phyloP scores from a whole-genome alignment of 2,329 filamentous ascomycete genomes.

The Calonectria montana region DNA sequence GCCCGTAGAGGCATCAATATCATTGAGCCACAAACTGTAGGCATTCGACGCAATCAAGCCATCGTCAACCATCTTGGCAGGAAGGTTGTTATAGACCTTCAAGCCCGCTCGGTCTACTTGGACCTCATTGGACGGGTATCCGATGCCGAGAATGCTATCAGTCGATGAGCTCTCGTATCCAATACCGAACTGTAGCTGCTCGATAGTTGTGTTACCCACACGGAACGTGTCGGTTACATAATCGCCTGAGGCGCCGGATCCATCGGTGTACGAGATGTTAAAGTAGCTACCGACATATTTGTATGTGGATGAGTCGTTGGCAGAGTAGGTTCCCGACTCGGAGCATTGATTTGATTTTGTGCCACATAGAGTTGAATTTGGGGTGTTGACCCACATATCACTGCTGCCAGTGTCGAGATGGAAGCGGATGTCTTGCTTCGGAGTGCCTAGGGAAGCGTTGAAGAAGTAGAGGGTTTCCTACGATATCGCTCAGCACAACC shows the following conservation, averaged over 20 bases:
- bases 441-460: conserved; percentile 72
- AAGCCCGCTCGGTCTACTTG: conserved; percentile 69
- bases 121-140: conserved; percentile 84
- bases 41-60: conserved; percentile 73
- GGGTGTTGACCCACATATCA: conserved; percentile 78
- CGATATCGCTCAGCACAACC: neutral
- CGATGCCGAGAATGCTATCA: conserved; percentile 87
- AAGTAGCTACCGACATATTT: conserved; percentile 79
- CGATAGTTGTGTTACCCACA: conserved; percentile 65
- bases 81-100: conserved; percentile 74
- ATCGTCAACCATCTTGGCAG: conserved; percentile 70
- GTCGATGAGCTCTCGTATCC: conserved; percentile 71
- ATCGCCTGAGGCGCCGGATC: conserved; percentile 80
- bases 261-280: conserved; percentile 90
- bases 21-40: conserved; percentile 82
- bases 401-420: conserved; percentile 77
- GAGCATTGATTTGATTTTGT: conserved; percentile 63
- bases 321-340: conserved; percentile 73
- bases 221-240: conserved; percentile 81
- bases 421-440: conserved; percentile 66
- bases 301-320: conserved; percentile 82
- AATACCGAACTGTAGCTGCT: conserved; percentile 76
- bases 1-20: conserved; percentile 73
- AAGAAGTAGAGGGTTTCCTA: conserved; percentile 73
- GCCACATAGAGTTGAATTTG: conserved; percentile 69